Percentiles rank a stretch among this genome's conserved stretches.
Conservation (phyloP, 2,329 filamentous ascomycete genomes). For the Fusarium ramigenum region DNA sequence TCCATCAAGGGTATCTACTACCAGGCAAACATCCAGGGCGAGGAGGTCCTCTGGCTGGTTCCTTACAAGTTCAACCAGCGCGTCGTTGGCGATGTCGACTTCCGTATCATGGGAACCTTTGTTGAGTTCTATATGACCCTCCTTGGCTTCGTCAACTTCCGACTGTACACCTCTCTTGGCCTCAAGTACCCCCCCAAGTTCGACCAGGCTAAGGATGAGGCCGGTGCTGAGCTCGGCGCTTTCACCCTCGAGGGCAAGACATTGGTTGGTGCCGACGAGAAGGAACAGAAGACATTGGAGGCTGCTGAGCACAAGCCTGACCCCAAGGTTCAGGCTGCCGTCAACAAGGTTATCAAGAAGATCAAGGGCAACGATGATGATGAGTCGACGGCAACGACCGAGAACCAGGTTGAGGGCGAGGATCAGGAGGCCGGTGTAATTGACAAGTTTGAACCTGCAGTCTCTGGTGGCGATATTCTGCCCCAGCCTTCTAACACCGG, state of each 20-base stretch:
- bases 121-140: conserved; percentile 99
- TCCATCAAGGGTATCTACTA: conserved; percentile 99
- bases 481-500: conserved; percentile 77
- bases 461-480: conserved; percentile 84
- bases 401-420: conserved; percentile 55
- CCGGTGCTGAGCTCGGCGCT: conserved; percentile 87
- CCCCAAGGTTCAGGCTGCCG: conserved; percentile 70
- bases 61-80: conserved; percentile 98
- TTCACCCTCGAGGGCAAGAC: conserved; percentile 86
- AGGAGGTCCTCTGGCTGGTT: conserved; percentile 96
- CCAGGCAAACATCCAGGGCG: conserved; percentile 95
- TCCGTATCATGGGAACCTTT: conserved; percentile 99
- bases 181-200: conserved; percentile 97
- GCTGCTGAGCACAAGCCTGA: conserved; percentile 61
- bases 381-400: conserved; percentile 51
- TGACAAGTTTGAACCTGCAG: conserved; percentile 90
- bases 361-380: conserved; percentile 66
- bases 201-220: conserved; percentile 84
- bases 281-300: conserved; percentile 62
- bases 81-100: conserved; percentile 93
- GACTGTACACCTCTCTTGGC: conserved; percentile 89
- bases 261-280: conserved; percentile 60
- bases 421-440: conserved; percentile 70
- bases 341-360: conserved; percentile 74
- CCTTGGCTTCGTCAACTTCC: conserved; percentile 94